phyloP scores from a whole-genome alignment of 805 yeast species.

The Ogataea corticis region DNA sequence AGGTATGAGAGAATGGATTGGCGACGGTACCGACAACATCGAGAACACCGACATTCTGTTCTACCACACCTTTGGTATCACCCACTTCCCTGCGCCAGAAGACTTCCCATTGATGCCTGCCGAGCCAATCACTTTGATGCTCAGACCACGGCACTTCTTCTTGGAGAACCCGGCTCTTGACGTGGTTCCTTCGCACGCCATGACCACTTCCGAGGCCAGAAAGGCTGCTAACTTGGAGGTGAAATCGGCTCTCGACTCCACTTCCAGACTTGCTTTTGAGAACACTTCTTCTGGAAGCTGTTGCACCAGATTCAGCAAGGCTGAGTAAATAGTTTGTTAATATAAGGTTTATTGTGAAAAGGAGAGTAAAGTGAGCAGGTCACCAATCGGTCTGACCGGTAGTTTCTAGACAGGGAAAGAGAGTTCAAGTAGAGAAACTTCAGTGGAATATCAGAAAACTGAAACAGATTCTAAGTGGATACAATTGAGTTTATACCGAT shows the following conservation, averaged over 20 bases:
- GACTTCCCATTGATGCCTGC: slow-evolving; percentile 91
- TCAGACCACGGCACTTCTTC: slow-evolving; percentile 81
- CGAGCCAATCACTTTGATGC: slow-evolving; percentile 71
- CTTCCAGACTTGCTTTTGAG: slow-evolving; percentile 55
- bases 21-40: slow-evolving; percentile 56
- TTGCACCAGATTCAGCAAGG: slow-evolving; percentile 31
- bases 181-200: slow-evolving; percentile 62
- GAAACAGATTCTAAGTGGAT: no score
- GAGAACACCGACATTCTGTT: slow-evolving; percentile 71
- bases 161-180: slow-evolving; percentile 76
- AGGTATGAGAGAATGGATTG: slow-evolving; percentile 71
- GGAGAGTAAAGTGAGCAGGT: no score
- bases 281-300: slow-evolving; percentile 32
- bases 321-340: no score
- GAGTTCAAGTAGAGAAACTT: no score
- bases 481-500: no score
- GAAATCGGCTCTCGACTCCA: slow-evolving; percentile 43
- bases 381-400: no score
- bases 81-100: slow-evolving; percentile 87
- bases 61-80: slow-evolving; percentile 82
- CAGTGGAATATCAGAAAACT: no score
- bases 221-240: slow-evolving; percentile 39
- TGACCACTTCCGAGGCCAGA: slow-evolving; percentile 48
- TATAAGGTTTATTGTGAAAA: no score
- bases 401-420: no score